A percentile compares a stretch with the other conserved stretches of the same genome.
Evolutionary conservation across 352 stramenopile genomes (phyloP).

Genomic region (Pythium scleroteichum): DNA sequence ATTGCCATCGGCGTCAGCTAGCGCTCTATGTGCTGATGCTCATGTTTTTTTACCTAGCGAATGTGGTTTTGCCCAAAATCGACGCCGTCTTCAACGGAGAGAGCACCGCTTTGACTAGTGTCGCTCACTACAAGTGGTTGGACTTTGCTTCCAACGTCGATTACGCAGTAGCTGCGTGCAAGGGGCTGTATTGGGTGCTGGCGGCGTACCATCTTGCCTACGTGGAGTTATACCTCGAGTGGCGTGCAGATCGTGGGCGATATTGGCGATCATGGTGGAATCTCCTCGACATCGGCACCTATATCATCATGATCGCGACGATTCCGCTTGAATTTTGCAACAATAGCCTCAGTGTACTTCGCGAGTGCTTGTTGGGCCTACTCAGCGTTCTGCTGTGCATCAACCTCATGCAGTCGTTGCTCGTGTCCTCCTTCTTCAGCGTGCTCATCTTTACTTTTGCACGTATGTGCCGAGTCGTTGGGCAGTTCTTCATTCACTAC

Average conservation of each 20-base stretch:
- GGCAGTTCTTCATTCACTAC: conserved; percentile 59
- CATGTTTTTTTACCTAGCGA: conserved; percentile 55
- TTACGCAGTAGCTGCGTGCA: conserved; percentile 44
- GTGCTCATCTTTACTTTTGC: conserved; percentile 70
- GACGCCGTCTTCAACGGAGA: conserved; percentile 36
- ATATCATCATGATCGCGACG: conserved; percentile 44
- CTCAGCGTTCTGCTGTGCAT: conserved; percentile 54
- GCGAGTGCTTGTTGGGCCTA: conserved; percentile 51
- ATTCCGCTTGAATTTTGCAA: conserved; percentile 49
- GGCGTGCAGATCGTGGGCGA: conserved; percentile 34
- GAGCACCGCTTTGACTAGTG: conserved; percentile 9
- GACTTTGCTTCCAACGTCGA: conserved; percentile 40
- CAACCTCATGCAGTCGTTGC: conserved; percentile 54
- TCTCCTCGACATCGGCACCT: conserved; percentile 51
- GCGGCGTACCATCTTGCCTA: conserved; percentile 57
- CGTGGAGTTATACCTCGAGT: conserved; percentile 64
- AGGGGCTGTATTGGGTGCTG: conserved; percentile 43
- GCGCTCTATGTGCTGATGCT: conserved; percentile 51
- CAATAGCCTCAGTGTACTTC: conserved; percentile 32
- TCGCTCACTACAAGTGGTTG: conserved; percentile 39
- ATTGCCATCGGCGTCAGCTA: conserved; percentile 42
- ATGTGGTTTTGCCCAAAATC: conserved; percentile 47
- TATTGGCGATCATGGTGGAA: conserved; percentile 67
- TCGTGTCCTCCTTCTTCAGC: conserved; percentile 61
- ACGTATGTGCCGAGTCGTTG: conserved; percentile 56